Base-by-base conservation (phyloP, 2,329 filamentous ascomycete genomes). In the Lecanicillium sp. region DNA sequence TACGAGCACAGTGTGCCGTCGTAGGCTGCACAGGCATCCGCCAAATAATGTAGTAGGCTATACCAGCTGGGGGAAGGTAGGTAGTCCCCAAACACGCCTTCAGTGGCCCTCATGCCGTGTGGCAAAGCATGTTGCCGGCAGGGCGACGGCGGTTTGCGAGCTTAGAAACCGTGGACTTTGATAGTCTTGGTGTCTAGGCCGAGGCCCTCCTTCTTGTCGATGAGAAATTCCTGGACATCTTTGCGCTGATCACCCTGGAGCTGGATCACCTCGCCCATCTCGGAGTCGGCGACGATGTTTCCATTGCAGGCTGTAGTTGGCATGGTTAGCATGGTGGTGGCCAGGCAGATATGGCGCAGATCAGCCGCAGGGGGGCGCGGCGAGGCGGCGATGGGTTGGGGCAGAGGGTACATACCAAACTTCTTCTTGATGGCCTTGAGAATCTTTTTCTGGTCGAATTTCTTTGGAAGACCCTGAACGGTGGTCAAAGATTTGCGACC, bases 381-480 rank as follows among this genome's bases (percentile, higher is more conserved):
- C 28, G 37, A 9, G 32, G 22, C 11, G 18, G 28, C 29, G 20
- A 28, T 37, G 27, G 12, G 11, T 22, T 13, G 19, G 3, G 13
- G 10, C 15, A 14, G 17, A 11, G 27, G n/a, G 32, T 15, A 58
- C 79, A 47, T 76, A 88, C 84, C 84, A 61, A 97, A 97, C 66
- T 95, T 92, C 81, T 97, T 97, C 83, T 97, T 97, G 77, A 97
- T 95, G 69, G 94, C 89, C 77, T 96, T 96, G 60, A 98, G 82
- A 65, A 98, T 96, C 75, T 96, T 96, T 81, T 96, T 97, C 71
- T 92, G 88, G 72, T 96, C 90, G 62, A 96, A 97, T 66, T 97
- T 96, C 76, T 92, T 92, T 49, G 92, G 90, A 59, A 98, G 82
- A 70, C 92, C 92, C 79, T 97, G 90, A 60, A 98, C 89, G 58